Percentiles rank a stretch among this genome's conserved stretches.
These are phyloP conservation scores for Termitomyces sp. DNA, from an alignment of 1,284 basidiomycete species.

Conservation along the genomic window DNA sequence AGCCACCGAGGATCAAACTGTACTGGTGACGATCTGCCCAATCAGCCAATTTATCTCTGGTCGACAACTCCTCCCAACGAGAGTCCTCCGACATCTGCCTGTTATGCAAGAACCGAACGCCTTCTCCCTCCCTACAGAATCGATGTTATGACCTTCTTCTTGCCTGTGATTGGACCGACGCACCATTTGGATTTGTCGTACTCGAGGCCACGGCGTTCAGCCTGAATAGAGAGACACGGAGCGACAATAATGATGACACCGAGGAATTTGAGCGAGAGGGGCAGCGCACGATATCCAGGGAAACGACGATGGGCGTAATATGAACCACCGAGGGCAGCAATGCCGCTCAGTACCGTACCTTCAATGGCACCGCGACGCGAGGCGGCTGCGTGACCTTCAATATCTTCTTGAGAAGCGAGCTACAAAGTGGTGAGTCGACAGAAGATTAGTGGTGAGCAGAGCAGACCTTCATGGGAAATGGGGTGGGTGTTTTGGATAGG, in stretches of 20 bases:
- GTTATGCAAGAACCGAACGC: constrained; percentile 53
- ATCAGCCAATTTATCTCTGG: constrained; percentile 61
- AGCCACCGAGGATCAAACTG: constrained; percentile 73
- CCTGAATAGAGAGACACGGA: constrained; percentile 69
- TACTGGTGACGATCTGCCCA: constrained; percentile 78
- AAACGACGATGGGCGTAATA: constrained; percentile 55
- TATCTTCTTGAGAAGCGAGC: constrained; percentile 42
- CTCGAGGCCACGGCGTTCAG: constrained; percentile 73
- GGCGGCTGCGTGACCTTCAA: constrained; percentile 47
- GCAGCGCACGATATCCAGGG: constrained; percentile 64
- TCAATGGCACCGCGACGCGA: constrained; percentile 61
- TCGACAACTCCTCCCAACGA: constrained; percentile 58
- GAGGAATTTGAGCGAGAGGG: constrained; percentile 71
- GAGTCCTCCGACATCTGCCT: constrained; percentile 43
- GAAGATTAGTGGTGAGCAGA: background rate
- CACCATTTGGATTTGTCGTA: constrained; percentile 72
- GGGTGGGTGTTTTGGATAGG: constrained; percentile 3
- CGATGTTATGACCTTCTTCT: background rate
- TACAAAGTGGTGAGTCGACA: constrained; percentile 19
- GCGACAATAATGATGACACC: constrained; percentile 65
- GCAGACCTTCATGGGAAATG: constrained; percentile 16
- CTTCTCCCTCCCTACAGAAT: constrained; percentile 51
- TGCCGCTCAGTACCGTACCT: constrained; percentile 51
- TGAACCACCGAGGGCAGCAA: constrained; percentile 51
- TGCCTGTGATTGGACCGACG: constrained; percentile 19